phyloP scores from a whole-genome alignment of 345 rosid genomes.

The Fremontodendron californicum region DNA sequence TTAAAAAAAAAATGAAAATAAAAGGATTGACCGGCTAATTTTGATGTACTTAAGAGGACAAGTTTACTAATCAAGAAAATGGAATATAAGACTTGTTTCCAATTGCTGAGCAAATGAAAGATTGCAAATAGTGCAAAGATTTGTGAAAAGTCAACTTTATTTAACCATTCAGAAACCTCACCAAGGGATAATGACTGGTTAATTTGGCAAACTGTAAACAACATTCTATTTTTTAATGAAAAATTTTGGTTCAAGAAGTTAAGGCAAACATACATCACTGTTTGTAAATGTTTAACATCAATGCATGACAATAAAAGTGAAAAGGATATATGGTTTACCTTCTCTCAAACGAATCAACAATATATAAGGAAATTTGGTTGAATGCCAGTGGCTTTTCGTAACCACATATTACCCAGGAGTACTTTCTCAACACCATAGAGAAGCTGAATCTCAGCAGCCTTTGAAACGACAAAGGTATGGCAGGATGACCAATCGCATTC shows the following conservation, averaged over 20 bases:
- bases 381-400: conserved; percentile 88
- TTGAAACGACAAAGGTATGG: conserved; percentile 84
- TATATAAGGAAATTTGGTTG: conserved; percentile 86
- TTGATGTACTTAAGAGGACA: neutral
- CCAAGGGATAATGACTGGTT: neutral
- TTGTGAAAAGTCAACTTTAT: neutral
- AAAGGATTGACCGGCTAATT: neutral
- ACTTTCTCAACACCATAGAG: conserved; percentile 73
- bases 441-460: conserved; percentile 93
- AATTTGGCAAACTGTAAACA: neutral
- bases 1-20: conserved; percentile 12
- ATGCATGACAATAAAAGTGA: neutral
- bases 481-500: conserved; percentile 85
- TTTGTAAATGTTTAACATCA: conserved; percentile 4
- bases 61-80: neutral
- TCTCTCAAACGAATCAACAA: conserved; percentile 90
- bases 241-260: neutral
- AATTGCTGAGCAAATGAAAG: neutral
- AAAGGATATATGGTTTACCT: conserved; percentile 40
- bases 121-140: neutral
- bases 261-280: neutral
- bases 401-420: conserved; percentile 85
- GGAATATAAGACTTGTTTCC: neutral
- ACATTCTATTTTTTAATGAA: neutral
- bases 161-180: neutral